Evolutionary conservation across 1,284 basidiomycete species (phyloP).

Genomic region (Melampsora abietis-canadensis): DNA sequence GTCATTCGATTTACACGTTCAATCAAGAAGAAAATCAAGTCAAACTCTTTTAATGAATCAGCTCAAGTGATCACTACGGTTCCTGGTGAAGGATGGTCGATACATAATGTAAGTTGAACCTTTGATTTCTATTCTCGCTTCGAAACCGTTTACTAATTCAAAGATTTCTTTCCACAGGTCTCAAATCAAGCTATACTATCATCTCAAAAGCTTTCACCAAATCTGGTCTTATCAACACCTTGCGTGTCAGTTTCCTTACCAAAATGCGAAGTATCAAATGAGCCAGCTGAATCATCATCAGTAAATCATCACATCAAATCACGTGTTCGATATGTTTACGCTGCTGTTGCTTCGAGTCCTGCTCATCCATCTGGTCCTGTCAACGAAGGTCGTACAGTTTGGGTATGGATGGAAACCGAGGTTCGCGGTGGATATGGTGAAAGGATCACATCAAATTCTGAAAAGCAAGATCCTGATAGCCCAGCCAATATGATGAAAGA

Average conservation of each 20-base stretch:
- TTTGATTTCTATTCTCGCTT: no score
- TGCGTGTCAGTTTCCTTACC: slow-evolving; percentile 23
- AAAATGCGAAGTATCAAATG: background rate
- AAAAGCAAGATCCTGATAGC: slow-evolving; percentile 4
- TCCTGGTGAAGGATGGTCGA: slow-evolving; percentile 36
- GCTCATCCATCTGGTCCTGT: slow-evolving; percentile 25
- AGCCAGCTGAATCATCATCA: background rate
- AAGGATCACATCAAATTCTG: slow-evolving; percentile 11
- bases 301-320: background rate
- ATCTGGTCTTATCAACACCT: slow-evolving; percentile 16
- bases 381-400: slow-evolving; percentile 28
- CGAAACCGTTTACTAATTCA: background rate
- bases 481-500: slow-evolving; percentile 30
- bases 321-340: slow-evolving; percentile 25
- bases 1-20: slow-evolving; percentile 23
- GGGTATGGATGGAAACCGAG: slow-evolving; percentile 35
- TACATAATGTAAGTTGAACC: slow-evolving; percentile 12
- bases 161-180: slow-evolving; percentile 7
- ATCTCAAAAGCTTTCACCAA: slow-evolving; percentile 32
- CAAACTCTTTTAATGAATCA: slow-evolving; percentile 3
- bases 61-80: slow-evolving; percentile 26
- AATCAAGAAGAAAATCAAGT: no score
- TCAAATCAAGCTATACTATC: slow-evolving; percentile 30
- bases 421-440: slow-evolving; percentile 29
- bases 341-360: slow-evolving; percentile 20